Percentiles rank a stretch among this genome's conserved stretches.
Evolutionary conservation across 1,139 yeast genomes (phyloP).

Genomic region (Yamadazyma pseudoaaseri): DNA sequence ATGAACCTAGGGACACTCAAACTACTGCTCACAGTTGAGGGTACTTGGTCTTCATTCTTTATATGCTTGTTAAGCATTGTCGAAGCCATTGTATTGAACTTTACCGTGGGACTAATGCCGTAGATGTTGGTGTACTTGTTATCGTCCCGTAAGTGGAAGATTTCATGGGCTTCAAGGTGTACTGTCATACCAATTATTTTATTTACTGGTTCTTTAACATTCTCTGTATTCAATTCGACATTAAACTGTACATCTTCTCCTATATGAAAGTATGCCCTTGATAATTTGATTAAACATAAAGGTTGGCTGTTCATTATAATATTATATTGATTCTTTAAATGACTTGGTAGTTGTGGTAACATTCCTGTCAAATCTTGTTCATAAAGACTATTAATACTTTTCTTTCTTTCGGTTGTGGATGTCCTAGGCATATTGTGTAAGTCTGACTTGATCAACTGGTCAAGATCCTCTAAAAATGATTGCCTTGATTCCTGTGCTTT

Average conservation of each 20-base stretch:
- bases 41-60: constrained; percentile 8
- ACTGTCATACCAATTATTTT: constrained; percentile 34
- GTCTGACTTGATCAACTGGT: constrained; percentile 34
- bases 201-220: constrained; percentile 12
- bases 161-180: constrained; percentile 43
- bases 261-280: constrained; percentile 46
- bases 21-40: constrained; percentile 23
- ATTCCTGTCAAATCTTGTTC: constrained; percentile 15
- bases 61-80: constrained; percentile 21
- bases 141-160: constrained; percentile 23
- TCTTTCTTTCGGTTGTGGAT: constrained; percentile 30
- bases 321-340: constrained; percentile 38
- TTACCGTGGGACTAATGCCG: constrained; percentile 37
- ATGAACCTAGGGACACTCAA: constrained; percentile 33
- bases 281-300: constrained; percentile 33
- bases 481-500: constrained; percentile 7
- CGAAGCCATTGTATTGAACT: constrained; percentile 34
- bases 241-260: constrained; percentile 50
- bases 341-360: constrained; percentile 30
- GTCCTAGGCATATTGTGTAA: constrained; percentile 33
- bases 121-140: constrained; percentile 27
- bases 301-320: constrained; percentile 33
- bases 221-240: constrained; percentile 21
- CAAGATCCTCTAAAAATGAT: constrained; percentile 32
- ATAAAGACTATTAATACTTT: constrained; percentile 21